Conservation (phyloP, 2,329 filamentous ascomycete genomes). For the Cryoendolithus antarcticus region DNA sequence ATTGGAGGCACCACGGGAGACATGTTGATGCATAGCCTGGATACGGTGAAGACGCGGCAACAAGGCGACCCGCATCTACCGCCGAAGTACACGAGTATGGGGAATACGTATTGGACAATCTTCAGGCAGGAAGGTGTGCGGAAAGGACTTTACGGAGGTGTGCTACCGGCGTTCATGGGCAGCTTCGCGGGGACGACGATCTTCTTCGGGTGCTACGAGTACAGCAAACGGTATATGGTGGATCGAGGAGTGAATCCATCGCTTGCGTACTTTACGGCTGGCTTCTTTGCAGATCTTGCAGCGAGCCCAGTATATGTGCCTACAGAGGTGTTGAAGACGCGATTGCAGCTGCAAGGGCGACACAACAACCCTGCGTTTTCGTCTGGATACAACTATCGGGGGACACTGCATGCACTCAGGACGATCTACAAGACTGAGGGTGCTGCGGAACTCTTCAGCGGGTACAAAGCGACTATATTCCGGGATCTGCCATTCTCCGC, state of each 20-base stretch:
- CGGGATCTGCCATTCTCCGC: slow-evolving; percentile 93
- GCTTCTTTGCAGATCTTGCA: slow-evolving; percentile 85
- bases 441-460: slow-evolving; percentile 75
- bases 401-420: slow-evolving; percentile 68
- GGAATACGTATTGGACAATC: slow-evolving; percentile 84
- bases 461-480: slow-evolving; percentile 93
- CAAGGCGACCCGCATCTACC: slow-evolving; percentile 91
- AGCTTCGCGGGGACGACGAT: slow-evolving; percentile 80
- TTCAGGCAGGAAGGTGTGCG: slow-evolving; percentile 80
- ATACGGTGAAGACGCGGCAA: slow-evolving; percentile 96
- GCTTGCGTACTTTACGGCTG: slow-evolving; percentile 73
- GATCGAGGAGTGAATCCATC: slow-evolving; percentile 73
- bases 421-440: slow-evolving; percentile 80
- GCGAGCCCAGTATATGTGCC: slow-evolving; percentile 92
- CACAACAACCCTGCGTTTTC: slow-evolving; percentile 90
- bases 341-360: slow-evolving; percentile 84
- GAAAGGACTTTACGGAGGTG: slow-evolving; percentile 84
- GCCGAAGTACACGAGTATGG: slow-evolving; percentile 82
- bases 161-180: slow-evolving; percentile 76
- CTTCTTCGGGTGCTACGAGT: slow-evolving; percentile 96
- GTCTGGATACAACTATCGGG: slow-evolving; percentile 92
- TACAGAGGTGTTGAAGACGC: slow-evolving; percentile 95
- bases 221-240: slow-evolving; percentile 78
- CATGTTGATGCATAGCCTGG: slow-evolving; percentile 96
- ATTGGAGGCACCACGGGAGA: slow-evolving; percentile 87